phyloP scores from a whole-genome alignment of 2,329 filamentous ascomycete genomes.

The Rugonectria rugulosa region DNA sequence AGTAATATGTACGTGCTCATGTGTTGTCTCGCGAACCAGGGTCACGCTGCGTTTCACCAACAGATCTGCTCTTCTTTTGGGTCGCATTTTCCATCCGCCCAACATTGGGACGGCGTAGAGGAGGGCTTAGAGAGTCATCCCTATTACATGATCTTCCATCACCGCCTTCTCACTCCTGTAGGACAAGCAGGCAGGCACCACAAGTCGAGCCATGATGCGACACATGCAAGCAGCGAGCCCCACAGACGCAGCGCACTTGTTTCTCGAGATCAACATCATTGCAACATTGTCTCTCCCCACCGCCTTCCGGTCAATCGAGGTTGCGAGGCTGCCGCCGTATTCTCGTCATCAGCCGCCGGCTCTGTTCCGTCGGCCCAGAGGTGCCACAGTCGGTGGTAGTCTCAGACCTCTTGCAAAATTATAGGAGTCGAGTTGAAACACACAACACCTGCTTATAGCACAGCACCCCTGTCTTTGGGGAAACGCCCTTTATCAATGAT shows the following conservation, averaged over 20 bases:
- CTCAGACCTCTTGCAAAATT: too few species aligned
- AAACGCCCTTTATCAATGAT: constrained; percentile 16
- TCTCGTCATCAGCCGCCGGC: constrained; percentile 9
- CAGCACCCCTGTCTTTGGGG: constrained; percentile 9
- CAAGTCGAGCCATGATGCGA: constrained; percentile 2
- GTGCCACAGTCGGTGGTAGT: too few species aligned
- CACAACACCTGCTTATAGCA: constrained; percentile 24
- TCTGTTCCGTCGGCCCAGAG: too few species aligned
- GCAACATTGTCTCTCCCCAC: too few species aligned
- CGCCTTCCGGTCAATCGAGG: too few species aligned
- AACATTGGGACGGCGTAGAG: constrained; percentile 16
- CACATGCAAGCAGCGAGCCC: neutral
- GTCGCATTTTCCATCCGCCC: constrained; percentile 14
- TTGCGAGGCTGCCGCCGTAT: too few species aligned
- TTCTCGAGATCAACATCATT: too few species aligned
- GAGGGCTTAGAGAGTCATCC: neutral
- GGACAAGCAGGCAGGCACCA: neutral
- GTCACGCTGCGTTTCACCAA: neutral
- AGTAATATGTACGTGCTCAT: constrained; percentile 1
- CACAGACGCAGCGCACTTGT: too few species aligned
- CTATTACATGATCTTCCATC: neutral
- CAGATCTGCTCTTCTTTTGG: neutral
- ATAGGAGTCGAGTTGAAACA: constrained; percentile 23
- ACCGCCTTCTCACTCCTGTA: neutral
- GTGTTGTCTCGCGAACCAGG: constrained; percentile 11